Base-by-base conservation (phyloP, 2,329 filamentous ascomycete genomes). In the Claviceps capensis region DNA sequence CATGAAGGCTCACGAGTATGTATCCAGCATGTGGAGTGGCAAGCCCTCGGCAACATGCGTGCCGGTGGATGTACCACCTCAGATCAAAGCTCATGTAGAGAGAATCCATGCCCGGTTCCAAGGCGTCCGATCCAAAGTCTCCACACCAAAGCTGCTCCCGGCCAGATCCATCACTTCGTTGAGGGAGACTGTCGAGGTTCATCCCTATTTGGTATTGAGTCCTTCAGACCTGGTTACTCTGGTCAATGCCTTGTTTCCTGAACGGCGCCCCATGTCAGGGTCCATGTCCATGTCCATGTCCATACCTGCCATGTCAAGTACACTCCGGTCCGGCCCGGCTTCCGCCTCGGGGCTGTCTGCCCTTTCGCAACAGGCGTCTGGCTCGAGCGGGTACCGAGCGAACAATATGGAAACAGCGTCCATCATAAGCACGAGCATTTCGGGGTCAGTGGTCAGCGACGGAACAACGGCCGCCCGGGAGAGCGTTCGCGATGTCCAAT, bases 231-330 rank as follows among this genome's bases (percentile, higher is more conserved):
- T 95, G 57, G 73, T 85, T 38, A 90, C 87, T 2, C 70, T 95
- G 60, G 79, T 94, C 56, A 88, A 93, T 65, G 84, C 85, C 11
- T 77, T 96, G 14, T 95, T 90, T 62, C 90, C 90, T 0, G 83
- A 88, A 60, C 76, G 77, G 51, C 74, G 83, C 42, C 82, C 85
- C 1, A 73, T 75, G 38, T 87, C 83, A 1, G 73, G 72, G 9
- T 34, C 30, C 9, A 34, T 34, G 30, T 34, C 30, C 9, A 34
- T 34, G 30, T 34, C 30, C 9, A 34, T 34, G 30, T 34, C 85
- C 1, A 73, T 75, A 38, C 87, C 83, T 1, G 73, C 72, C 52
- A 75, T 79, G 40, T 84, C 71, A 56, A 80, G 72, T 67, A 83
- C 69, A 63, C 75, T 79, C 67, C 77, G 71, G 69, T 89, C 75